Evolutionary conservation across 345 rosid genomes (phyloP).

Genomic region (Populus pruinosa): DNA sequence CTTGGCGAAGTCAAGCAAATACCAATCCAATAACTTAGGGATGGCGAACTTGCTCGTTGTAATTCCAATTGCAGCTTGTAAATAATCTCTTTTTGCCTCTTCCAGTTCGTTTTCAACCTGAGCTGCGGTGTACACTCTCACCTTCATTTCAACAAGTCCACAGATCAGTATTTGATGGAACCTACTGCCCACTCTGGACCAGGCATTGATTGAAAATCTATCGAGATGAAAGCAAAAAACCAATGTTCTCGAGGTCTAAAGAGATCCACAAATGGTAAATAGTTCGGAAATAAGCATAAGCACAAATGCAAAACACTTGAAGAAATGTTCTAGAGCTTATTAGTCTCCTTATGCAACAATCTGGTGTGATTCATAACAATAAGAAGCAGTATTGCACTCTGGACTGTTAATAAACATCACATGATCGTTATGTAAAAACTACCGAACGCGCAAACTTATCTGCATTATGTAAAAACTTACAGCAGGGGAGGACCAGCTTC

Average conservation of each 20-base stretch:
- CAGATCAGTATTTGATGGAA: slow-evolving; percentile 19
- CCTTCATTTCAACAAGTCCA: slow-evolving; percentile 37
- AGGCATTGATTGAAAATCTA: background rate
- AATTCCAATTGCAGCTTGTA: slow-evolving; percentile 72
- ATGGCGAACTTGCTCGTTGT: slow-evolving; percentile 51
- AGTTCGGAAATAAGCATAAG: background rate
- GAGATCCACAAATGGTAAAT: background rate
- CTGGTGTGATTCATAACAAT: background rate
- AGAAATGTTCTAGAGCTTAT: background rate
- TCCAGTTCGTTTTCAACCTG: slow-evolving; percentile 65
- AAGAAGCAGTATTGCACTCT: background rate
- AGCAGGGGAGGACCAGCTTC: slow-evolving; percentile 97
- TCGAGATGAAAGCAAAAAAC: background rate
- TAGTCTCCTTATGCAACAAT: background rate
- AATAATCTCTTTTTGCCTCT: slow-evolving; percentile 66
- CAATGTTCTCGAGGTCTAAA: background rate
- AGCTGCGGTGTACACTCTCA: slow-evolving; percentile 62
- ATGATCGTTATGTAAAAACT: background rate
- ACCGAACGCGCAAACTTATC: background rate
- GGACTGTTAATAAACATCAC: background rate
- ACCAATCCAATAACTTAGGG: slow-evolving; percentile 78
- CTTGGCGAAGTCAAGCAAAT: slow-evolving; percentile 78
- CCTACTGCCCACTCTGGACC: background rate
- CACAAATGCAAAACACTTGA: background rate
- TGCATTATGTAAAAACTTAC: slow-evolving; percentile 41